phyloP scores from a whole-genome alignment of 2,329 filamentous ascomycete genomes.

The Parasarocladium wereldwijsianum region DNA sequence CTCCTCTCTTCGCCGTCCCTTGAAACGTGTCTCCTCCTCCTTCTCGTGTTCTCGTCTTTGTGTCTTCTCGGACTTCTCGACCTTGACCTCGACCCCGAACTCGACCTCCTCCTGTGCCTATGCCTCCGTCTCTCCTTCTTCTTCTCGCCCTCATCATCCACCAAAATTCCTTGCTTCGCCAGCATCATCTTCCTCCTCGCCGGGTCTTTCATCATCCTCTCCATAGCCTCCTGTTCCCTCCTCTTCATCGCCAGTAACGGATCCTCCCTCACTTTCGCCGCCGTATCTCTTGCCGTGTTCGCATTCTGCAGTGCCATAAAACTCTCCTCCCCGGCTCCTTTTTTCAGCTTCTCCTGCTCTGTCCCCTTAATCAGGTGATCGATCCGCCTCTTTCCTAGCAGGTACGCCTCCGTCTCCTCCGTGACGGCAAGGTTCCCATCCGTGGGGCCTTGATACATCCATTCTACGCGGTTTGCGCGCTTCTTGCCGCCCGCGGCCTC shows the following conservation, averaged over 20 bases:
- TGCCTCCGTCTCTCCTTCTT: conserved; percentile 14
- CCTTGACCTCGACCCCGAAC: conserved; percentile 28
- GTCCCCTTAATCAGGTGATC: conserved; percentile 68
- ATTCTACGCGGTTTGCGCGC: conserved; percentile 73
- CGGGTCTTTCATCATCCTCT: conserved; percentile 67
- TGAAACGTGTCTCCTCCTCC: conserved; percentile 10
- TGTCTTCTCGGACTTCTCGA: conserved; percentile 26
- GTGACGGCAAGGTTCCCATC: conserved; percentile 59
- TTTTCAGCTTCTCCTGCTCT: conserved; percentile 68
- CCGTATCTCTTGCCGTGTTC: conserved; percentile 65
- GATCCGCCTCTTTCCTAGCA: conserved; percentile 84
- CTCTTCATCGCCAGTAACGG: conserved; percentile 87
- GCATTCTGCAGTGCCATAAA: conserved; percentile 51
- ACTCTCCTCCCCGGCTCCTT: conserved; percentile 47
- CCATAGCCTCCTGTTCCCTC: conserved; percentile 72
- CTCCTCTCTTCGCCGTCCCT: conserved; percentile 8
- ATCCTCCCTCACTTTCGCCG: conserved; percentile 77
- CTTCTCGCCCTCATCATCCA: conserved; percentile 29
- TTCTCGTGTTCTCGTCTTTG: conserved; percentile 15
- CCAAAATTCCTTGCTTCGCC: conserved; percentile 42
- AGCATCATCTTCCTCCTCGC: conserved; percentile 53
- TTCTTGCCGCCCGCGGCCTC: conserved; percentile 78
- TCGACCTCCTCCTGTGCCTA: conserved; percentile 21
- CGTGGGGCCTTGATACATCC: conserved; percentile 92
- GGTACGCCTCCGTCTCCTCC: conserved; percentile 86